phyloP scores from a whole-genome alignment of 78 protist genomes.

The Dictyostelium discoideum region DNA sequence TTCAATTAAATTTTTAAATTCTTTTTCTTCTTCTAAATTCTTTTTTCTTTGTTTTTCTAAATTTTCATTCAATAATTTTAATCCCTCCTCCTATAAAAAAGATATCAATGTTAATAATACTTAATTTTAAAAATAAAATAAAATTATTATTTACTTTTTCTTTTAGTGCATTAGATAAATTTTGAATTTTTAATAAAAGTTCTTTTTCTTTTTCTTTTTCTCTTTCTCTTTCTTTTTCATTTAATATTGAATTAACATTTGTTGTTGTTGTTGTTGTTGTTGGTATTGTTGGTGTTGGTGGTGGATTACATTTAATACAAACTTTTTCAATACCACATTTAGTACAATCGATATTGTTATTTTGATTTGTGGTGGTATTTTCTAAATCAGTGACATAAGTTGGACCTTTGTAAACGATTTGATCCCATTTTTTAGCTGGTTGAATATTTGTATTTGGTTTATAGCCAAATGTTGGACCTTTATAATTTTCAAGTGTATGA shows the following conservation, averaged over 20 bases:
- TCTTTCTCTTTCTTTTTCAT: conserved; percentile 12
- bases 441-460: conserved; percentile 33
- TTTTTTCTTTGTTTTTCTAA: conserved; percentile 27
- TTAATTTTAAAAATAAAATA: neutral
- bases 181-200: conserved; percentile 2
- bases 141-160: conserved; percentile 5
- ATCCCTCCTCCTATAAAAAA: neutral
- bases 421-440: conserved; percentile 69
- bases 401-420: conserved; percentile 20
- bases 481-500: conserved; percentile 23
- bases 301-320: conserved; percentile 32
- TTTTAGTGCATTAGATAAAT: neutral
- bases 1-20: conserved; percentile 6
- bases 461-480: conserved; percentile 61
- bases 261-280: neutral
- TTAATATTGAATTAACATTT: neutral
- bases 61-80: neutral
- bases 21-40: conserved; percentile 16
- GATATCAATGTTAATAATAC: neutral
- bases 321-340: conserved; percentile 46
- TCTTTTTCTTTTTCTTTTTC: conserved; percentile 21
- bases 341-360: neutral
- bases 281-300: neutral
- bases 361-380: too few relatives aligned
- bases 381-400: conserved; percentile 29